Conservation (phyloP, 1,139 yeast genomes). For the Taphrina populina region DNA sequence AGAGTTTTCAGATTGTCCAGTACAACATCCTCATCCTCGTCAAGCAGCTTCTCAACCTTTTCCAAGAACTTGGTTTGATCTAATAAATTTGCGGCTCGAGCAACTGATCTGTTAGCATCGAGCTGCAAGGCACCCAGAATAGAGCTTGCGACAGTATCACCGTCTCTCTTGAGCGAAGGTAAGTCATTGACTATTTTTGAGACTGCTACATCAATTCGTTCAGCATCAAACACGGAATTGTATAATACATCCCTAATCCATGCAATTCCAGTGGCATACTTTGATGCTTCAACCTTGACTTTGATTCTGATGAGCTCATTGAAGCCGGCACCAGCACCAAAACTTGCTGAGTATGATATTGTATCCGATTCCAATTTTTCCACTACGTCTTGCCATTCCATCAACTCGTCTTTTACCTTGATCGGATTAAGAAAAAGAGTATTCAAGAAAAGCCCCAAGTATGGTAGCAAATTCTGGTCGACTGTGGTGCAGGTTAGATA, state of each 20-base stretch:
- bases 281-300: conserved; percentile 60
- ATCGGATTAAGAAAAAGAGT: conserved; percentile 73
- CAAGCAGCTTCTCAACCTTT: conserved; percentile 54
- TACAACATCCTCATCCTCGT: conserved; percentile 52
- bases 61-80: conserved; percentile 61
- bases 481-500: conserved; percentile 64
- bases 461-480: conserved; percentile 60
- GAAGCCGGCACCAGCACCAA: conserved; percentile 61
- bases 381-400: conserved; percentile 74
- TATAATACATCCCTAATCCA: conserved; percentile 73
- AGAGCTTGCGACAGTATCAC: conserved; percentile 68
- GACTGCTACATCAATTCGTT: conserved; percentile 65
- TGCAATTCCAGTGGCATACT: conserved; percentile 66
- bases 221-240: conserved; percentile 67
- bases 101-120: conserved; percentile 56
- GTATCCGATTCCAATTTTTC: conserved; percentile 71
- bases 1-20: conserved; percentile 58
- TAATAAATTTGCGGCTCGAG: conserved; percentile 66
- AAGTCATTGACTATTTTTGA: conserved; percentile 74
- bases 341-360: conserved; percentile 50
- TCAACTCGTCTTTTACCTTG: conserved; percentile 57
- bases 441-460: conserved; percentile 61
- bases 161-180: conserved; percentile 79
- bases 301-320: conserved; percentile 61
- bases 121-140: conserved; percentile 52